These are phyloP conservation scores for Craterostigma plantagineum DNA, from an alignment of 257 asterid genomes.

Conservation along the genomic window DNA sequence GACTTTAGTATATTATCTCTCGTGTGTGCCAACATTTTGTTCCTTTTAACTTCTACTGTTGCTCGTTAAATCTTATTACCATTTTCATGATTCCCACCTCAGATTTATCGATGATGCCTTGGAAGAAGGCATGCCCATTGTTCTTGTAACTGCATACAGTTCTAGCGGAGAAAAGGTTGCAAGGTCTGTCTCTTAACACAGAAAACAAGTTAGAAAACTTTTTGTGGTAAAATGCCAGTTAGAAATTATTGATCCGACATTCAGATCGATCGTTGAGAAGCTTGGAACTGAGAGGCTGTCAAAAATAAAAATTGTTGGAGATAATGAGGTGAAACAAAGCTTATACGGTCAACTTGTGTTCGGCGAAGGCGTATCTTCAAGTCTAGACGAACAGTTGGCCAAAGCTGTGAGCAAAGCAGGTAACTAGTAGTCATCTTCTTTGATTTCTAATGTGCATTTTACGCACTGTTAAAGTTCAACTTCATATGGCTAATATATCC, in stretches of 20 bases:
- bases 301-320: constrained; percentile 46
- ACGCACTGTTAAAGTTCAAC: background rate
- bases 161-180: constrained; percentile 55
- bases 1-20: background rate
- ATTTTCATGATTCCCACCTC: background rate
- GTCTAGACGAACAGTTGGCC: constrained; percentile 73
- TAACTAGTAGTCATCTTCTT: constrained; percentile 9
- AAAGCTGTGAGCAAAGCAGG: constrained; percentile 84
- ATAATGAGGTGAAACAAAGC: constrained; percentile 56
- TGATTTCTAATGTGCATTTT: background rate
- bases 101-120: constrained; percentile 70
- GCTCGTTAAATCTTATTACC: background rate
- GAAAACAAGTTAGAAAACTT: background rate
- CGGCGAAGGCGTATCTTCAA: constrained; percentile 62
- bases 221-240: background rate
- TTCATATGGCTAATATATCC: background rate
- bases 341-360: constrained; percentile 69
- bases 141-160: constrained; percentile 49
- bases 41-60: background rate
- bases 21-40: background rate
- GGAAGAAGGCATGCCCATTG: constrained; percentile 45
- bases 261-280: constrained; percentile 55
- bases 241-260: constrained; percentile 4
- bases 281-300: constrained; percentile 58
- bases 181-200: constrained; percentile 27